Evolutionary conservation across 2,329 filamentous ascomycete genomes (phyloP).

Genomic region (Exophiala sp.): DNA sequence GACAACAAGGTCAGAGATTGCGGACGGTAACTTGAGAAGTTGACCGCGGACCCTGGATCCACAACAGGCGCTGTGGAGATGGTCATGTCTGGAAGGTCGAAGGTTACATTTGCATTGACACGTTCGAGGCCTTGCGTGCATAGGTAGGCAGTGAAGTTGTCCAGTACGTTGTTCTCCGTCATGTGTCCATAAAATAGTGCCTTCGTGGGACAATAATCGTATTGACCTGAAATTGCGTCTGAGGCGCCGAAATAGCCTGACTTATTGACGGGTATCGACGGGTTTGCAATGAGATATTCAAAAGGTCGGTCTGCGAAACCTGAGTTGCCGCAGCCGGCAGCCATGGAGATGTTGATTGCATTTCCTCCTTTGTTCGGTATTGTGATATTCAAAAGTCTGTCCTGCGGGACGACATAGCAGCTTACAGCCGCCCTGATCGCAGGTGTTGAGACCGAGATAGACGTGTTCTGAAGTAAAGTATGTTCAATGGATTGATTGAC

Average conservation of each 20-base stretch:
- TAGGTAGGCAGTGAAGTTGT: constrained; percentile 20
- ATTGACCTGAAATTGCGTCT: constrained; percentile 9
- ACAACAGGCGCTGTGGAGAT: constrained; percentile 8
- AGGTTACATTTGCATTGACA: constrained; percentile 22
- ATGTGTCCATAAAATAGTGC: constrained; percentile 22
- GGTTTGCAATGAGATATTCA: background rate
- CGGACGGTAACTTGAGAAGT: constrained; percentile 12
- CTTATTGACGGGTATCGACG: constrained; percentile 13
- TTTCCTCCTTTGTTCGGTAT: background rate
- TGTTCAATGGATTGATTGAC: background rate
- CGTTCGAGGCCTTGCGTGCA: constrained; percentile 26
- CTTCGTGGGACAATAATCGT: constrained; percentile 8
- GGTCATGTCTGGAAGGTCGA: constrained; percentile 14
- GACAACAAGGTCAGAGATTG: constrained; percentile 6
- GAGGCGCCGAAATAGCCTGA: constrained; percentile 18
- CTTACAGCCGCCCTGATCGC: constrained; percentile 15
- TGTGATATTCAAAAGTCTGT: constrained; percentile 12
- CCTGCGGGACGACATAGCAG: constrained; percentile 13
- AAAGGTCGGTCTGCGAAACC: constrained; percentile 5
- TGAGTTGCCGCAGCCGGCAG: constrained; percentile 19
- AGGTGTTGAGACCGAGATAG: constrained; percentile 11
- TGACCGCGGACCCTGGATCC: constrained; percentile 7
- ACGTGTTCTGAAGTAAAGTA: background rate
- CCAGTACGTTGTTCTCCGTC: constrained; percentile 14
- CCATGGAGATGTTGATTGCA: constrained; percentile 18